phyloP scores from a whole-genome alignment of 176 grass and related monocot genomes.

The Alopecurus myosuroides region DNA sequence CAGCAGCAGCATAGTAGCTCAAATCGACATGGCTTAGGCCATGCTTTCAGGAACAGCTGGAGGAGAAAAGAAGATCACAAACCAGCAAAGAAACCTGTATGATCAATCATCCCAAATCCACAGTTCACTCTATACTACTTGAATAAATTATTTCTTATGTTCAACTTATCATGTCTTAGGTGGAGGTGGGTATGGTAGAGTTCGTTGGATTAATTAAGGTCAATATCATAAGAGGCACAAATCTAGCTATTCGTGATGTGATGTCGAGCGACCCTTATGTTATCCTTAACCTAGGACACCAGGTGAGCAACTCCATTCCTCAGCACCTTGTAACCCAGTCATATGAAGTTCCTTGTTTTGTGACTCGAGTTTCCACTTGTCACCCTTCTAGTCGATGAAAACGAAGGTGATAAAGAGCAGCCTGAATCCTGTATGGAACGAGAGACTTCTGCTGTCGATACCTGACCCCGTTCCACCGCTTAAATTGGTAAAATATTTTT shows the following conservation, averaged over 20 bases:
- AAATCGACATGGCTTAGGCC: constrained; percentile 51
- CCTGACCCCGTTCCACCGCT: constrained; percentile 69
- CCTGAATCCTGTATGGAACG: constrained; percentile 92
- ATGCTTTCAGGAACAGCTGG: constrained; percentile 88
- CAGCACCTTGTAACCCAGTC: not conserved
- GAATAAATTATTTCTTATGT: not conserved
- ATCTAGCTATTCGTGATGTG: constrained; percentile 84
- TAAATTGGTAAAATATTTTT: constrained; percentile 59
- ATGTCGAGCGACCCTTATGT: constrained; percentile 96
- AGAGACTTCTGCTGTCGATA: constrained; percentile 77
- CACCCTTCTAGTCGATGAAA: constrained; percentile 74
- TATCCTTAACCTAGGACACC: constrained; percentile 86
- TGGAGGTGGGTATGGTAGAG: constrained; percentile 92
- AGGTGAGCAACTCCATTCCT: constrained; percentile 39
- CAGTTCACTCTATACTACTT: not conserved
- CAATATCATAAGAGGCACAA: constrained; percentile 72
- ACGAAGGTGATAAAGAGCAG: constrained; percentile 91
- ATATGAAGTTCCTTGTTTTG: not conserved
- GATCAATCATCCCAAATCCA: not conserved
- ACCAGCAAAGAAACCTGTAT: constrained; percentile 60
- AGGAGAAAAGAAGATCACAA: constrained; percentile 84
- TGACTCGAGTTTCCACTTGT: constrained; percentile 10
- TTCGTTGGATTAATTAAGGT: constrained; percentile 91
- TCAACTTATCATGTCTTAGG: constrained; percentile 24
- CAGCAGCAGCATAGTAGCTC: constrained; percentile 46